Conservation (phyloP, 768 basidiomycete species). For the Tricholomella constricta region DNA sequence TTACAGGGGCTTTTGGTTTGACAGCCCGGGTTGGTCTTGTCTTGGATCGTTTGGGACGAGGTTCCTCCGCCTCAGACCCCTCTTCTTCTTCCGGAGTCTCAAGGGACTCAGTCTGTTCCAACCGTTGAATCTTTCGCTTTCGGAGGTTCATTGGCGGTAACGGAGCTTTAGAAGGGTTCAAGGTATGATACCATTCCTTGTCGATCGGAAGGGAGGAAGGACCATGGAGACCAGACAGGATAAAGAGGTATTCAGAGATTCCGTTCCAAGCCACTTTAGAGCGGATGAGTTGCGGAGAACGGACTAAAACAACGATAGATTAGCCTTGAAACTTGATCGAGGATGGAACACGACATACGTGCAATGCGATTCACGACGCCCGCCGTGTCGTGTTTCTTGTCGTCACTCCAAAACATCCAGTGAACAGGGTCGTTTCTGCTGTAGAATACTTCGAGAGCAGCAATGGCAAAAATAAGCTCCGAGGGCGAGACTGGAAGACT, state of each 20-base stretch:
- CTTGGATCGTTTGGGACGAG: constrained; percentile 29
- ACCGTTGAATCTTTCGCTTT: constrained; percentile 33
- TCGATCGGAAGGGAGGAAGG: constrained; percentile 30
- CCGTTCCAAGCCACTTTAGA: constrained; percentile 48
- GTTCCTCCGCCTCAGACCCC: constrained; percentile 28
- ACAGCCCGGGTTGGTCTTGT: constrained; percentile 10
- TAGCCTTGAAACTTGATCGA: not conserved
- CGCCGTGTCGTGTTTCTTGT: constrained; percentile 49
- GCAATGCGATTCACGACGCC: constrained; percentile 53
- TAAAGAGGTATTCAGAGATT: constrained; percentile 38
- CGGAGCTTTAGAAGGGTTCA: constrained; percentile 33
- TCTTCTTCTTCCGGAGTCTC: constrained; percentile 26
- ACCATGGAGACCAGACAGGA: constrained; percentile 36
- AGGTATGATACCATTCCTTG: constrained; percentile 33
- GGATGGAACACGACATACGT: constrained; percentile 40
- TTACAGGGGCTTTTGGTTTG: constrained; percentile 5
- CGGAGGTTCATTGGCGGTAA: constrained; percentile 33
- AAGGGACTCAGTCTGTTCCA: constrained; percentile 24
- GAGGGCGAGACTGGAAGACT: constrained; percentile 41
- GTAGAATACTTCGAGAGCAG: constrained; percentile 61
- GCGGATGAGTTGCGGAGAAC: constrained; percentile 39
- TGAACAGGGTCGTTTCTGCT: constrained; percentile 56
- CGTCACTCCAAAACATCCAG: constrained; percentile 65
- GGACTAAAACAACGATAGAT: constrained; percentile 28
- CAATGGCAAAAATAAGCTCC: constrained; percentile 53